These are phyloP conservation scores for Leishmania major DNA, from an alignment of 208 protist genomes.

Conservation along the genomic window DNA sequence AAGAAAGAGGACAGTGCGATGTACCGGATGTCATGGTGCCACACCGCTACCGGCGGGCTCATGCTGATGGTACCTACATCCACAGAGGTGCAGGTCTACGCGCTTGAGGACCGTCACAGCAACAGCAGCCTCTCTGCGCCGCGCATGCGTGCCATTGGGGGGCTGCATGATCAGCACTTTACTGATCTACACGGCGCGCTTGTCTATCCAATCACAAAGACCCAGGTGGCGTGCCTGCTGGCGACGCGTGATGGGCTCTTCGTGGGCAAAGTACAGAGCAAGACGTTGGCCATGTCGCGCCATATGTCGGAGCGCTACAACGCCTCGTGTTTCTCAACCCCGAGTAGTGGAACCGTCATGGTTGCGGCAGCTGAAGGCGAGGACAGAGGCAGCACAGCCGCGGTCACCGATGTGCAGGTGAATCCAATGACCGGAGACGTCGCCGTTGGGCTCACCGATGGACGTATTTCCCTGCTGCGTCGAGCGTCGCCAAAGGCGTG, in stretches of 20 bases:
- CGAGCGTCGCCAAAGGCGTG: conserved; percentile 23
- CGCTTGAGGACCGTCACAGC: conserved; percentile 2
- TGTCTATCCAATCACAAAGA: conserved; percentile 41
- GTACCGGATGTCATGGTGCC: conserved; percentile 70
- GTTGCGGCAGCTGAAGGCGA: background rate
- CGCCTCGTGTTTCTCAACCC: background rate
- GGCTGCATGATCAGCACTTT: conserved; percentile 36
- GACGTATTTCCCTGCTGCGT: conserved; percentile 56
- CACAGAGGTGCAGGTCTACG: conserved; percentile 48
- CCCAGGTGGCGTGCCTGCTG: conserved; percentile 46
- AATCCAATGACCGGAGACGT: conserved; percentile 60
- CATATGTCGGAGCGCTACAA: conserved; percentile 51
- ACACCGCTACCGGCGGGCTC: conserved; percentile 25
- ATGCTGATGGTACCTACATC: conserved; percentile 56
- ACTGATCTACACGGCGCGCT: conserved; percentile 44
- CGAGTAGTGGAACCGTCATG: background rate
- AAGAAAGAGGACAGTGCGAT: conserved; percentile 48
- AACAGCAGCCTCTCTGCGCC: background rate
- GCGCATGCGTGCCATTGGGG: conserved; percentile 39
- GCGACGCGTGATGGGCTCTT: conserved; percentile 36
- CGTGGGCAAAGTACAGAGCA: conserved; percentile 56
- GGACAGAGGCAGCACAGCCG: background rate
- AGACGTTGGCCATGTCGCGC: conserved; percentile 46
- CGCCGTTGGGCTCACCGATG: conserved; percentile 62
- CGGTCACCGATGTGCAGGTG: conserved; percentile 47